Evolutionary conservation across 805 yeast genomes (phyloP).

Genomic region (Kodamaea sagamina): DNA sequence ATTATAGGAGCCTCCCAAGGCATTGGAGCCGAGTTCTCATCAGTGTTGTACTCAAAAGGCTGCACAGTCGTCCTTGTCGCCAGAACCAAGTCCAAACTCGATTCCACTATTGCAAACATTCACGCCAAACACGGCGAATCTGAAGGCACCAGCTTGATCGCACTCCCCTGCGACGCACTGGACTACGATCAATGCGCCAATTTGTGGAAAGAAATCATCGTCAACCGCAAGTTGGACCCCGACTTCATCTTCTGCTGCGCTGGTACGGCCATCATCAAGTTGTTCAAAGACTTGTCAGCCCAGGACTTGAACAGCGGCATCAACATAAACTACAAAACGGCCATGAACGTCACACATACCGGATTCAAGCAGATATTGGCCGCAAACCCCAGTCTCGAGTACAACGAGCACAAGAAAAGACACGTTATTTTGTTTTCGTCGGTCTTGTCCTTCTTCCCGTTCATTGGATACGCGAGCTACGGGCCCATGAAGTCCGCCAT

Average conservation of each 20-base stretch:
- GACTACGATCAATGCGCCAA: constrained; percentile 50
- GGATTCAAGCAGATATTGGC: constrained; percentile 45
- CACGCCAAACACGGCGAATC: constrained; percentile 14
- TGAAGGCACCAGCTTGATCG: constrained; percentile 20
- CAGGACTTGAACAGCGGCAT: constrained; percentile 64
- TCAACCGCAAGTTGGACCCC: constrained; percentile 44
- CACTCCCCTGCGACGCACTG: constrained; percentile 66
- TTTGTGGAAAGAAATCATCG: constrained; percentile 40
- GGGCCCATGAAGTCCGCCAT: constrained; percentile 88
- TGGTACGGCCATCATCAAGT: constrained; percentile 78
- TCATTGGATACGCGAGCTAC: constrained; percentile 89
- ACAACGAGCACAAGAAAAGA: constrained; percentile 44
- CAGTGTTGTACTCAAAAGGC: constrained; percentile 50
- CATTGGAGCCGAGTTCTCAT: constrained; percentile 78
- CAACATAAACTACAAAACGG: constrained; percentile 68
- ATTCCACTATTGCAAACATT: constrained; percentile 36
- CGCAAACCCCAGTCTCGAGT: constrained; percentile 10
- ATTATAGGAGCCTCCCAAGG: constrained; percentile 97
- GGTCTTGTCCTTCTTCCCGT: constrained; percentile 78
- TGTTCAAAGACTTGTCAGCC: constrained; percentile 67
- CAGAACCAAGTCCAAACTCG: constrained; percentile 64
- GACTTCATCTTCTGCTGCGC: constrained; percentile 85
- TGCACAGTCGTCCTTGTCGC: constrained; percentile 77
- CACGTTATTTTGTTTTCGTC: constrained; percentile 65
- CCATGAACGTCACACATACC: constrained; percentile 70